These are phyloP conservation scores for Vitis hybrid DNA, from an alignment of 177 flowering plant species.

Conservation along the genomic window DNA sequence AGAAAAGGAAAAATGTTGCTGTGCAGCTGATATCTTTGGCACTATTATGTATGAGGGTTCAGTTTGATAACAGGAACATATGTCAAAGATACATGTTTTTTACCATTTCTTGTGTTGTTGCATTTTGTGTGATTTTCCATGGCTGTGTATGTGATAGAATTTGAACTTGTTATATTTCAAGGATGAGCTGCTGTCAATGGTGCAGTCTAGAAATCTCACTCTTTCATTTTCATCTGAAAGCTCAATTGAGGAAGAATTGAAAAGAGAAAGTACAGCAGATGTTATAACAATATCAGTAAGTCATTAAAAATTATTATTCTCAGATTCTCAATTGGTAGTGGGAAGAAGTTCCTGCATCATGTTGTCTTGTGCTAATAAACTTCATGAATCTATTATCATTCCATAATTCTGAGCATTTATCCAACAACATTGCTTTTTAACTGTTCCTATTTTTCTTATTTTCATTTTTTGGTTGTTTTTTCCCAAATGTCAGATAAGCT, in stretches of 20 bases:
- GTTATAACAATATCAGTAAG: conserved; percentile 71
- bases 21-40: no score
- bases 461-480: not conserved
- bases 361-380: not conserved
- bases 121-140: no score
- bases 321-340: not conserved
- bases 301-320: conserved; percentile 2
- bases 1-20: no score
- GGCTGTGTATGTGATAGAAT: conserved; percentile 4
- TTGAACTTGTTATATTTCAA: conserved; percentile 24
- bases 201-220: conserved; percentile 63
- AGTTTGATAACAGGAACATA: no score
- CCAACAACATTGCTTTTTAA: not conserved
- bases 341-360: not conserved
- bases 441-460: not conserved
- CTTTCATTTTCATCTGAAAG: conserved; percentile 85
- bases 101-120: no score
- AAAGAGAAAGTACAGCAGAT: conserved; percentile 95
- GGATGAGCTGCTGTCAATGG: conserved; percentile 79
- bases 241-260: conserved; percentile 83
- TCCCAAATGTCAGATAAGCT: conserved; percentile 64
- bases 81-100: no score
- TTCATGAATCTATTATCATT: not conserved
- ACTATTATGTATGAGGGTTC: not conserved
- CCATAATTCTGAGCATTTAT: not conserved